Evolutionary conservation across 139 green algal genomes (phyloP).

Genomic region (Picochlorum sp.): DNA sequence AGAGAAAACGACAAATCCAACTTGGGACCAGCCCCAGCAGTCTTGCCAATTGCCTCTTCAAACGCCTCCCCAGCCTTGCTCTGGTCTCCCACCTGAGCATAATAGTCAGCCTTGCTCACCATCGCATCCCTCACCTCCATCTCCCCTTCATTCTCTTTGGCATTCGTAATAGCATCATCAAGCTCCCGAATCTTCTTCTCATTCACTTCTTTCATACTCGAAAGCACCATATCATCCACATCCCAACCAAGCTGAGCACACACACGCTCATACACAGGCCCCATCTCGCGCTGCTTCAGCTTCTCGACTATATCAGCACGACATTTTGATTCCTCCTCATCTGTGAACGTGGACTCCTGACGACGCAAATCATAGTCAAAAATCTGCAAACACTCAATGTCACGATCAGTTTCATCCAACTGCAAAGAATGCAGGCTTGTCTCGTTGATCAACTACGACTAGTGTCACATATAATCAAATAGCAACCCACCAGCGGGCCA

Average conservation of each 20-base stretch:
- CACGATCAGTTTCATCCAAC: too few relatives aligned
- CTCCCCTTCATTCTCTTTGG: slow-evolving; percentile 91
- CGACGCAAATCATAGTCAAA: slow-evolving; percentile 43
- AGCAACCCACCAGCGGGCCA: too few relatives aligned
- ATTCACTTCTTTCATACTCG: slow-evolving; percentile 52
- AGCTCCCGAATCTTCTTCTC: slow-evolving; percentile 43
- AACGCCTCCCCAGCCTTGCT: slow-evolving; percentile 65
- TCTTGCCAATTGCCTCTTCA: slow-evolving; percentile 68
- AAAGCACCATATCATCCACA: slow-evolving; percentile 41
- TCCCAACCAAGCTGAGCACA: slow-evolving; percentile 53
- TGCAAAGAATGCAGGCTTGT: too few relatives aligned
- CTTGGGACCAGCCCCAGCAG: slow-evolving; percentile 80
- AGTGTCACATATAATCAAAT: too few relatives aligned
- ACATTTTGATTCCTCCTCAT: slow-evolving; percentile 8
- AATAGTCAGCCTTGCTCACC: slow-evolving; percentile 77
- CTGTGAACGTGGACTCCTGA: not conserved
- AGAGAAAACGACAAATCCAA: slow-evolving; percentile 90
- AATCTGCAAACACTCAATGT: slow-evolving; percentile 26
- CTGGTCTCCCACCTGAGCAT: slow-evolving; percentile 66
- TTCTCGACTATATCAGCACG: slow-evolving; percentile 40
- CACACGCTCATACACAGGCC: slow-evolving; percentile 65
- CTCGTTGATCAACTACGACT: too few relatives aligned
- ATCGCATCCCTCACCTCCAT: slow-evolving; percentile 88
- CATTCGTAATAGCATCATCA: slow-evolving; percentile 68
- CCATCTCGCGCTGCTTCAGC: slow-evolving; percentile 45